Conservation (phyloP, 73 alveolate genomes). For the Symbiodinium natans region DNA sequence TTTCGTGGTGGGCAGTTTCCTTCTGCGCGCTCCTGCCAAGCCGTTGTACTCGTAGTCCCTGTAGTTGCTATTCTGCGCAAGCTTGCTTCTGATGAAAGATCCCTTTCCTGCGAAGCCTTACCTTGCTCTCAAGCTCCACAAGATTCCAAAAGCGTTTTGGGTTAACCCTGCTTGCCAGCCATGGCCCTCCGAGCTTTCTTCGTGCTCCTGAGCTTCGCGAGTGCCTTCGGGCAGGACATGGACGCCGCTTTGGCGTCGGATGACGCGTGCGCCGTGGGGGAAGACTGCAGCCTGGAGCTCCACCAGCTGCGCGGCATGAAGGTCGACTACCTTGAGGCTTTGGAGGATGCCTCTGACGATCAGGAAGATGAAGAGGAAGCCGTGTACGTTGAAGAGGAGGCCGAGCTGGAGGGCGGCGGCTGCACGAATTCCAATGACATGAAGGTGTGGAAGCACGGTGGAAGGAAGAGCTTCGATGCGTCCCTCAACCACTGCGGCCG, state of each 20-base stretch:
- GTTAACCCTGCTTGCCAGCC: too few relatives aligned
- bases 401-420: constrained; percentile 9
- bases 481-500: constrained; percentile 73
- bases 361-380: neutral
- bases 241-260: constrained; percentile 33
- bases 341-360: constrained; percentile 23
- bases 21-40: too few relatives aligned
- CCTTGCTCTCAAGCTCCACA: too few relatives aligned
- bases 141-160: too few relatives aligned
- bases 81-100: too few relatives aligned
- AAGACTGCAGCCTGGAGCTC: constrained; percentile 72
- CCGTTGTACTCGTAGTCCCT: too few relatives aligned
- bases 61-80: too few relatives aligned
- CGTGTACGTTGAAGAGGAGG: neutral
- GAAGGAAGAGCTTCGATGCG: constrained; percentile 40
- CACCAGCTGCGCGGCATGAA: constrained; percentile 64
- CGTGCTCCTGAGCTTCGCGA: neutral
- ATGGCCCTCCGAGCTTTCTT: neutral
- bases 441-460: constrained; percentile 20
- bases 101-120: too few relatives aligned
- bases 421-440: constrained; percentile 29
- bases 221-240: neutral
- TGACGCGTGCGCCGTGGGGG: constrained; percentile 33
- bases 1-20: too few relatives aligned
- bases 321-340: constrained; percentile 41